A percentile compares a stretch with the other conserved stretches of the same genome.
phyloP scores from a whole-genome alignment of 2,329 filamentous ascomycete genomes.

The Diaporthe sp. region DNA sequence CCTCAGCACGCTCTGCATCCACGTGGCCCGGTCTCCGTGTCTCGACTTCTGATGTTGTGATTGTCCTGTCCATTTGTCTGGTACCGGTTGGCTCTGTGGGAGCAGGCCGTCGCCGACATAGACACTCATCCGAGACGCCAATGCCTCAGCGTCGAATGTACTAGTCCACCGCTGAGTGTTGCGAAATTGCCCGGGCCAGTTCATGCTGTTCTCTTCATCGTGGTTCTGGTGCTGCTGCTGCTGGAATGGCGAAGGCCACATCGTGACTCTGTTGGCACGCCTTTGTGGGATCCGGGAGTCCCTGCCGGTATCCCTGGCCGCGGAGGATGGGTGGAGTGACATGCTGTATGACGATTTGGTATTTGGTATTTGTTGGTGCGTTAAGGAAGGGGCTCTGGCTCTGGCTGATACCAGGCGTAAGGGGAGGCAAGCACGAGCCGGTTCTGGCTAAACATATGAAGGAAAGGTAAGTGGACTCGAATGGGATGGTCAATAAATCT shows the following conservation, averaged over 20 bases:
- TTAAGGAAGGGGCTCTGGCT: background rate
- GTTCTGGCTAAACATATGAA: background rate
- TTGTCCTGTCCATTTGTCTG: constrained; percentile 35
- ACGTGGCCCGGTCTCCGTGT: constrained; percentile 31
- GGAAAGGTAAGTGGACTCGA: background rate
- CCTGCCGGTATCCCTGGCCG: constrained; percentile 5
- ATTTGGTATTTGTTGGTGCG: background rate
- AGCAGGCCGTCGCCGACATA: constrained; percentile 37
- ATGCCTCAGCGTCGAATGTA: constrained; percentile 37
- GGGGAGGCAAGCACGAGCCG: background rate
- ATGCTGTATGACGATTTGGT: constrained; percentile 11
- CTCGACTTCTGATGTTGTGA: constrained; percentile 1
- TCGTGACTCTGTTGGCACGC: constrained; percentile 35
- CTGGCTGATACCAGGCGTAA: background rate
- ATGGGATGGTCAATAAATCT: background rate
- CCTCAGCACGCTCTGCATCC: constrained; percentile 31
- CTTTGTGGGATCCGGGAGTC: constrained; percentile 1
- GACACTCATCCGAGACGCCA: constrained; percentile 37
- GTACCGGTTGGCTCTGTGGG: constrained; percentile 27
- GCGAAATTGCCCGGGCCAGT: constrained; percentile 31
- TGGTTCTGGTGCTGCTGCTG: constrained; percentile 26
- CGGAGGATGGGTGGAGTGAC: constrained; percentile 32
- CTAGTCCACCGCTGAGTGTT: constrained; percentile 36
- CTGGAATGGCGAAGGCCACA: constrained; percentile 36
- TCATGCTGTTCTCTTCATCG: constrained; percentile 18